Evolutionary conservation across 1,139 yeast genomes (phyloP), one percentile per base, ranked within the genome.

Genomic region (Sugiyamaella japonica): DNA sequence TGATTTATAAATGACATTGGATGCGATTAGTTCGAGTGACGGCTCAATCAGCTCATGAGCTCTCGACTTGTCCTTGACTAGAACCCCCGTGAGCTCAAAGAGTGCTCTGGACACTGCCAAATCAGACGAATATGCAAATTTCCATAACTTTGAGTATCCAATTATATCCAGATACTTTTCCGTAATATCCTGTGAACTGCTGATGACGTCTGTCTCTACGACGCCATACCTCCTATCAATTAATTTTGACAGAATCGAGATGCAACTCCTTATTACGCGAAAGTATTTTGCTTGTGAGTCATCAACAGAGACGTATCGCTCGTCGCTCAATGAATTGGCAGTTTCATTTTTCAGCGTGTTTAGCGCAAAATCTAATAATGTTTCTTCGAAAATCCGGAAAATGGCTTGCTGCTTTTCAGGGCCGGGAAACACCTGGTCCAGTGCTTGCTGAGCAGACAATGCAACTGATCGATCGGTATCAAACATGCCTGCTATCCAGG

Each of bases 401-500:
- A 89, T 68, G 48, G 82, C 79, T 41, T 77, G 76, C 20, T 85
- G 74, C 65, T 85, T 87, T 8, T 74, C 77, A n/a, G 71, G 82
- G 48, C 78, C 73, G 17, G 82, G 81, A 68, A 90, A 89, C 8
- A 87, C 78, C 7, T 68, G 67, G 17, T 74, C 68, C 36, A 89
- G 68, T 8, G 80, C 73, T 25, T 73, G 70, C 31, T 67, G 64
- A n/a, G 89, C 79, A 0, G 82, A 70, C 28, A 70, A 71, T 0
- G 85, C 73, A 0, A 87, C 93, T 3, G 76, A 63, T 49, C 81
- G 71, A 61, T 90, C 97, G 1, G 77, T 66, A 64, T 91, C 98
- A 64, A 76, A 85, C 1, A 78, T 66, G 0, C 95, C 95, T 48
- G 83, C 76, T 6, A 89, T 66, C 84, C 96, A 83, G 1, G 86